Percentiles rank a stretch among this genome's conserved stretches.
Conservation (phyloP, 345 rosid genomes). For the Linum lewisii region DNA sequence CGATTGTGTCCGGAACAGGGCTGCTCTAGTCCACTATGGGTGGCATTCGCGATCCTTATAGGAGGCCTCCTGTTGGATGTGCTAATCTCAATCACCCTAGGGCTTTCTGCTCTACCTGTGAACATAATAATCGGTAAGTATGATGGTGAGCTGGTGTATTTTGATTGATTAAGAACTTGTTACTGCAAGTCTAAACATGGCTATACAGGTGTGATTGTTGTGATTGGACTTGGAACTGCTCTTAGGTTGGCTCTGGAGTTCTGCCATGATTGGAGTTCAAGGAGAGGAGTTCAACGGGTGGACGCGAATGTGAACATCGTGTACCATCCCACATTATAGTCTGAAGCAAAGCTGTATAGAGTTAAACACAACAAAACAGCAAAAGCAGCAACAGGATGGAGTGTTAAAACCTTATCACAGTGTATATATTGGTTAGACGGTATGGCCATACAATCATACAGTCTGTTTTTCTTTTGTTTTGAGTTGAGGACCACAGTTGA, state of each 20-base stretch:
- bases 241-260: conserved; percentile 69
- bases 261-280: conserved; percentile 72
- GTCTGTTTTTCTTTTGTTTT: not conserved
- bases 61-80: conserved; percentile 82
- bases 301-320: conserved; percentile 44
- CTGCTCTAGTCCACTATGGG: conserved; percentile 84
- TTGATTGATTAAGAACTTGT: not conserved
- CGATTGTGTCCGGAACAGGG: conserved; percentile 32
- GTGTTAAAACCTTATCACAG: not conserved
- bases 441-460: not conserved
- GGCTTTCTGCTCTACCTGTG: conserved; percentile 77
- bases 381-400: not conserved
- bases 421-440: not conserved
- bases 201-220: conserved; percentile 66
- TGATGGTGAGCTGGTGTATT: not conserved
- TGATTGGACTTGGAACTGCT: conserved; percentile 91
- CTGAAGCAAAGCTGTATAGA: conserved; percentile 21
- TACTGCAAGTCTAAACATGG: not conserved
- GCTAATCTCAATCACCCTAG: conserved; percentile 74
- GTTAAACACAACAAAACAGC: not conserved
- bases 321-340: conserved; percentile 58
- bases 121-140: conserved; percentile 76
- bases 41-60: conserved; percentile 77
- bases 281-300: conserved; percentile 67
- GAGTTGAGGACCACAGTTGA: not conserved